Conservation (phyloP, 164 flowering plant species). For the Hamamelis virginiana region DNA sequence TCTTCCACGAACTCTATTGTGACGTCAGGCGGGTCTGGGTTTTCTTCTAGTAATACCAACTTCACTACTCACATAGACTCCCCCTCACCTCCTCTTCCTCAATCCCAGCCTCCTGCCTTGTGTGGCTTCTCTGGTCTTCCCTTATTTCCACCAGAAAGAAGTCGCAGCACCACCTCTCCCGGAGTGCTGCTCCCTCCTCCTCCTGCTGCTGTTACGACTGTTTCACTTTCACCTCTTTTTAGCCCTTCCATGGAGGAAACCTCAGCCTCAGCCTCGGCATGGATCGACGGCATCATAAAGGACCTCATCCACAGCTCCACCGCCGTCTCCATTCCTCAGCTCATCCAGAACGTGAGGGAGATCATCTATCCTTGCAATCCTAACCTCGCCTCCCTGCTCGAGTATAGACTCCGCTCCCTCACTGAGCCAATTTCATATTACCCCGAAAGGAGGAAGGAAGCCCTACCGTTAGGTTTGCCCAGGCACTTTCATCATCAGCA, state of each 20-base stretch:
- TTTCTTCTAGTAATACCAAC: conserved; percentile 10
- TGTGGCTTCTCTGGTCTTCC: conserved; percentile 91
- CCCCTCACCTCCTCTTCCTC: not conserved
- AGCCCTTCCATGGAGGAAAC: conserved; percentile 32
- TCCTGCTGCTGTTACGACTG: no score
- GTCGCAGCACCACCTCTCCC: conserved; percentile 2
- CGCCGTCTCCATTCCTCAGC: conserved; percentile 75
- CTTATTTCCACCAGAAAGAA: conserved; percentile 62
- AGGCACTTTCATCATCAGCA: conserved; percentile 15
- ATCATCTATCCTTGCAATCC: conserved; percentile 93
- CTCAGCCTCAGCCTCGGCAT: conserved; percentile 48
- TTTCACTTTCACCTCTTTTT: no score
- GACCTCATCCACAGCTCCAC: conserved; percentile 70
- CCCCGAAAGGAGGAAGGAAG: conserved; percentile 27
- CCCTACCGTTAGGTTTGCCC: conserved; percentile 2
- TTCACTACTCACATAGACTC: conserved; percentile 2
- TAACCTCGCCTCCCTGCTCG: conserved; percentile 68
- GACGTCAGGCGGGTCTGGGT: conserved; percentile 33
- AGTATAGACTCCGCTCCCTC: conserved; percentile 71
- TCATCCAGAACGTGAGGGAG: conserved; percentile 88
- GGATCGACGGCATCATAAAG: conserved; percentile 85
- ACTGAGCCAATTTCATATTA: conserved; percentile 26
- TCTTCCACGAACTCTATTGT: conserved; percentile 25
- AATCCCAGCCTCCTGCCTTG: conserved; percentile 39
- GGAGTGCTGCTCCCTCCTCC: not conserved